A percentile compares a stretch with the other conserved stretches of the same genome.
Evolutionary conservation across 345 rosid genomes (phyloP).

Genomic region (Cardamine occulta): DNA sequence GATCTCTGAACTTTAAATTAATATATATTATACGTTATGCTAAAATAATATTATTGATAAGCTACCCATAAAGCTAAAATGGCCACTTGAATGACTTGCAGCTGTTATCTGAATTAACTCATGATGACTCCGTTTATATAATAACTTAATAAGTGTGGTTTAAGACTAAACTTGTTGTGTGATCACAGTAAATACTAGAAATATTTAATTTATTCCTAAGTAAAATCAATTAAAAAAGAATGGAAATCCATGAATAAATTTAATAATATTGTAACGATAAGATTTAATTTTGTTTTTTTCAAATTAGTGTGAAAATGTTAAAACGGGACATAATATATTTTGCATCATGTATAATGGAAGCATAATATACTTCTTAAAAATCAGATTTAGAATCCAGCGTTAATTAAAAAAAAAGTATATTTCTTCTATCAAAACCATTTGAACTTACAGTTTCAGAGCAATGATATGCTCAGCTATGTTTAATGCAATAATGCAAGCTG

Average conservation of each 20-base stretch:
- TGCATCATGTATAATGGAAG: neutral
- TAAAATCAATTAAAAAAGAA: too few relatives aligned
- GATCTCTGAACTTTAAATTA: neutral
- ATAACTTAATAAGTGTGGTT: too few relatives aligned
- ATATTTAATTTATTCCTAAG: too few relatives aligned
- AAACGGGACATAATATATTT: neutral
- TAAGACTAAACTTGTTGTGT: neutral
- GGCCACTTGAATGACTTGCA: neutral
- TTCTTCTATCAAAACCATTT: neutral
- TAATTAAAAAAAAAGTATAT: neutral
- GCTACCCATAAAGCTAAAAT: neutral
- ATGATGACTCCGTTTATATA: too few relatives aligned
- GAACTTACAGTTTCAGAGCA: neutral
- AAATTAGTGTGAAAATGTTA: neutral
- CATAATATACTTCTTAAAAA: neutral
- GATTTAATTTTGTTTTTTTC: too few relatives aligned
- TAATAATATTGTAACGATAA: neutral
- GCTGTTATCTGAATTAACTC: neutral
- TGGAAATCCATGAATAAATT: neutral
- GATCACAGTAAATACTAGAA: neutral
- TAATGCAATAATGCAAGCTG: slow-evolving; percentile 32
- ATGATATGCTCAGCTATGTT: neutral
- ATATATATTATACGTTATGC: neutral
- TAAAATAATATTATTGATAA: too few relatives aligned
- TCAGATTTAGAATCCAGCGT: neutral